Conservation (phyloP, 208 protist genomes). For the Naegleria fowleri region DNA sequence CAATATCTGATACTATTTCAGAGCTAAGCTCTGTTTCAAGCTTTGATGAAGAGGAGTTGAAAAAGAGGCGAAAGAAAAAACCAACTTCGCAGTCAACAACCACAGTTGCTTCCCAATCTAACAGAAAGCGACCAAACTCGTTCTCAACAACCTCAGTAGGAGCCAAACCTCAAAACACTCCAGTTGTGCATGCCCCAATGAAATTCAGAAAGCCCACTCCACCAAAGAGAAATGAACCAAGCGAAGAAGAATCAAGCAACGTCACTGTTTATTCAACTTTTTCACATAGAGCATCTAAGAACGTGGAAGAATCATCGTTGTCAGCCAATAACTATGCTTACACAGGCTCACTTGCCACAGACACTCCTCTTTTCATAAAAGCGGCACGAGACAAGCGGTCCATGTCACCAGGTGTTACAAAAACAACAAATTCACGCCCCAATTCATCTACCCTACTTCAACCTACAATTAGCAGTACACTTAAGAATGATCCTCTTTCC, state of each 20-base stretch:
- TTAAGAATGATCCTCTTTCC: background rate
- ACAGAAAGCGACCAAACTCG: background rate
- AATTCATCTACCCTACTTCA: background rate
- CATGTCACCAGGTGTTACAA: background rate
- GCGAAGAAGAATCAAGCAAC: background rate
- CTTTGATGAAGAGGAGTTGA: background rate
- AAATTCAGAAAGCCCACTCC: constrained; percentile 4
- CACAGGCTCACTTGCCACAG: background rate
- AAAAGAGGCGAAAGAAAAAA: background rate
- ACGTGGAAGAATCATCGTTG: too few species aligned
- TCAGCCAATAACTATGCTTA: background rate
- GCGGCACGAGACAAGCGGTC: background rate
- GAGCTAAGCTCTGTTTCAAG: background rate
- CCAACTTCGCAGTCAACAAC: background rate
- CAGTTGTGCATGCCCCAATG: background rate
- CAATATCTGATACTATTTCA: background rate
- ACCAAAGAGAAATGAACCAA: background rate
- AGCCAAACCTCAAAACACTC: background rate
- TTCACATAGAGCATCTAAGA: background rate
- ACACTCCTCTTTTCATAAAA: background rate
- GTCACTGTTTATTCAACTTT: background rate
- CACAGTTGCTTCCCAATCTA: background rate
- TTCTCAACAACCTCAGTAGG: background rate
- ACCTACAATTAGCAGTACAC: background rate
- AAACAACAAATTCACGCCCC: background rate